phyloP scores from a whole-genome alignment of 345 rosid genomes.

The Jatropha curcas region DNA sequence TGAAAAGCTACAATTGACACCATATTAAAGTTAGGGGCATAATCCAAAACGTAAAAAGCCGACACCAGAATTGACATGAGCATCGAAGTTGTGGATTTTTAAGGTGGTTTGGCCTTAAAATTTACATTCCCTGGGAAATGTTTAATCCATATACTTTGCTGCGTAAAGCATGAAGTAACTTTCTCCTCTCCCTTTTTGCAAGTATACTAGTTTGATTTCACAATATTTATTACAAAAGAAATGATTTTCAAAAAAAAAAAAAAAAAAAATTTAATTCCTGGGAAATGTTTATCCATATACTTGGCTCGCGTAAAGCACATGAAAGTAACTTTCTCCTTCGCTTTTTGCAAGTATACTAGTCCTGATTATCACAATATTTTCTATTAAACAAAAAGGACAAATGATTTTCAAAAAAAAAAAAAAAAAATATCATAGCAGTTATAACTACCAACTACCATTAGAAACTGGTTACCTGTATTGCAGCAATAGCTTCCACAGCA shows the following conservation, averaged over 20 bases:
- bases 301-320: not conserved
- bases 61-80: too few species aligned
- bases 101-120: not conserved
- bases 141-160: not conserved
- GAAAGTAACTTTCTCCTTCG: too few species aligned
- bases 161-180: not conserved
- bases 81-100: too few species aligned
- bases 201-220: not conserved
- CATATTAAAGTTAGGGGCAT: too few species aligned
- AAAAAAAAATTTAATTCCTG: too few species aligned
- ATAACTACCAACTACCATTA: not conserved
- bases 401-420: not conserved
- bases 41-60: too few species aligned
- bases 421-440: not conserved
- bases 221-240: not conserved
- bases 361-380: too few species aligned
- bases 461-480: constrained; percentile 62
- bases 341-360: not conserved
- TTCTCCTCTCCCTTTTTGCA: not conserved
- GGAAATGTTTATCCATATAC: not conserved
- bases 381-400: not conserved
- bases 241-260: not conserved
- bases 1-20: too few species aligned
- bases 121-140: not conserved
- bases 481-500: constrained; percentile 86